Conservation (phyloP, 2,329 filamentous ascomycete species). For the Aspergillus awamori region DNA sequence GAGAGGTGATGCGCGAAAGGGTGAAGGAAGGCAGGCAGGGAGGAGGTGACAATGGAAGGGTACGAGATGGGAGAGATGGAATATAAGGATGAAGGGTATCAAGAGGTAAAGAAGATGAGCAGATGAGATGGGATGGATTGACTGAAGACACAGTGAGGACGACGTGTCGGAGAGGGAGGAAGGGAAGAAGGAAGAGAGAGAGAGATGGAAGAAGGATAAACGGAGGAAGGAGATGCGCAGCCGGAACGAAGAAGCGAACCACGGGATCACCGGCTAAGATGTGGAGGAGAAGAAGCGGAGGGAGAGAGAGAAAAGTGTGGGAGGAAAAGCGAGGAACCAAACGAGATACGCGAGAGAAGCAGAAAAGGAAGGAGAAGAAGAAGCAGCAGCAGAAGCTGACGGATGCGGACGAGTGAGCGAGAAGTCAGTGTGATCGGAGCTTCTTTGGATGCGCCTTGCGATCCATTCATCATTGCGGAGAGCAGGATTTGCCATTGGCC, state of each 20-base stretch:
- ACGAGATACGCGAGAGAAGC: conserved; percentile 9
- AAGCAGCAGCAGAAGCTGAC: conserved; percentile 21
- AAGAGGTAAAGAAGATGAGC: conserved; percentile 9
- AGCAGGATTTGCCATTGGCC: conserved; percentile 16
- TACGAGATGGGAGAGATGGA: conserved; percentile 13
- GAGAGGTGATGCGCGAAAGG: conserved; percentile 1
- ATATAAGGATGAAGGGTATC: conserved; percentile 10
- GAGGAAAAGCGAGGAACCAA: conserved; percentile 13
- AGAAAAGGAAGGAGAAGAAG: conserved; percentile 14
- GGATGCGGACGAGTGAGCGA: conserved; percentile 17
- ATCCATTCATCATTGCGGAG: conserved; percentile 20
- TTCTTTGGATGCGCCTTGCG: conserved; percentile 17
- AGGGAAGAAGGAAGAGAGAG: conserved; percentile 21
- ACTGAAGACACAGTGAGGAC: conserved; percentile 14
- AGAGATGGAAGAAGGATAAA: conserved; percentile 12
- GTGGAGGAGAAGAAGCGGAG: conserved; percentile 17
- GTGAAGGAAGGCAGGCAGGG: neutral
- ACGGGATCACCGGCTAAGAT: conserved; percentile 3
- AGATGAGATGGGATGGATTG: conserved; percentile 13
- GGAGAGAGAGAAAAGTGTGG: conserved; percentile 16
- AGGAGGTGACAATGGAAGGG: neutral
- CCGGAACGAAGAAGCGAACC: conserved; percentile 5
- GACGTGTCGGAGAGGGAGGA: conserved; percentile 19
- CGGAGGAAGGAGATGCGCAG: neutral
- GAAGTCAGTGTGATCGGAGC: conserved; percentile 13